Evolutionary conservation across 2,329 filamentous ascomycete species (phyloP).

Genomic region (Falciphora oryzae): DNA sequence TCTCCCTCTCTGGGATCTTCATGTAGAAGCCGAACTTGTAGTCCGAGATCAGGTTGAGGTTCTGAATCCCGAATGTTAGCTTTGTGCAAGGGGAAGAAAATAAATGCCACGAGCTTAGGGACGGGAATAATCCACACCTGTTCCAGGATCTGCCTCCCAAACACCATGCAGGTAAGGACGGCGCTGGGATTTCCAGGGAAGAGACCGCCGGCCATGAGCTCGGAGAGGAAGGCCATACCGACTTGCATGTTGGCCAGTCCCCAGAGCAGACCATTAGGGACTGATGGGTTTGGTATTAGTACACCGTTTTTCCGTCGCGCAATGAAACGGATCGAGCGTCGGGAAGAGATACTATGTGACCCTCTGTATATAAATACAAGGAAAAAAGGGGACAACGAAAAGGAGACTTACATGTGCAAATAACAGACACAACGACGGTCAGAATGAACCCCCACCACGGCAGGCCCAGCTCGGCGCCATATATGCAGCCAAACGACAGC

Average conservation of each 20-base stretch:
- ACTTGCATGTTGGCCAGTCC: slow-evolving; percentile 25
- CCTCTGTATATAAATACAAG: too few relatives aligned
- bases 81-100: background rate
- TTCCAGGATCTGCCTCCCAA: slow-evolving; percentile 27
- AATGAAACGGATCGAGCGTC: too few relatives aligned
- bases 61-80: background rate
- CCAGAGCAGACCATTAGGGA: slow-evolving; percentile 26
- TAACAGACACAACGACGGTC: slow-evolving; percentile 19
- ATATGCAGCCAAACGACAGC: slow-evolving; percentile 23
- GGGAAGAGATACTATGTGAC: too few relatives aligned
- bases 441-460: slow-evolving; percentile 27
- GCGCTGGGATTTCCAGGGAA: slow-evolving; percentile 25
- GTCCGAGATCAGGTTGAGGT: slow-evolving; percentile 26
- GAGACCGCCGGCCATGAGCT: slow-evolving; percentile 24
- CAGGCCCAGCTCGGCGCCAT: slow-evolving; percentile 21
- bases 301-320: too few relatives aligned
- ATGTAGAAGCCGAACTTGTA: slow-evolving; percentile 33
- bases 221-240: slow-evolving; percentile 24
- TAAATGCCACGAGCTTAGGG: too few relatives aligned
- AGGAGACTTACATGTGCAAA: slow-evolving; percentile 19
- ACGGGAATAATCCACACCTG: slow-evolving; percentile 17
- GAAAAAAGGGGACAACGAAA: background rate
- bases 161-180: slow-evolving; percentile 25
- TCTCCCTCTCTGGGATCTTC: slow-evolving; percentile 29
- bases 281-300: background rate